Evolutionary conservation across 345 rosid species (phyloP), one percentile per base, ranked within the genome.

Genomic region (Crucihimalaya himalaica): DNA sequence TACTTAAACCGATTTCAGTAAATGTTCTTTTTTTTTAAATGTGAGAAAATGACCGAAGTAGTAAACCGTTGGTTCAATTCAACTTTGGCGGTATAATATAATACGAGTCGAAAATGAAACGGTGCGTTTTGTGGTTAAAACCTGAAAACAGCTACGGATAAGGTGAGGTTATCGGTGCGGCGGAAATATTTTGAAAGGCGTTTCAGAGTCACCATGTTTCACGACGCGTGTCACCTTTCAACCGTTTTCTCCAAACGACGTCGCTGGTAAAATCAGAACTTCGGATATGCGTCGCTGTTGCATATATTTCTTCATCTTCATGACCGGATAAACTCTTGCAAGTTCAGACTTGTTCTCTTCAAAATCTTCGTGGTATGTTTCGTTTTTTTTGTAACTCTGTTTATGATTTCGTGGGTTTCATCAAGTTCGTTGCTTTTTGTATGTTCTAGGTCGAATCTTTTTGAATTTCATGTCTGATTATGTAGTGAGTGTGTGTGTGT

Each of bases 121-220:
- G 79, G 1, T 14, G 74, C 52, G 65, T 68, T 76, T 75, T 40
- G 0, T 2, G 1, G 40, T 10, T 21, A 0, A 35, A 18, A 32
- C 2, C 4, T 19, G 8, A 3, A 21, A 75, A 61, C 74, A 56
- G 6, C 6, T 32, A 43, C 43, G 52, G 34, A 48, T 57, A 20
- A 16, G 28, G 3, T 31, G 20, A 50, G 68, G 12, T 9, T 10
- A 42, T 12, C 27, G 32, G 42, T 63, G 61, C 75, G 75, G 75
- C 66, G 16, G 53, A 15, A 56, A 51, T 59, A 51, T 76, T 52
- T 76, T 52, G 75, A 70, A 62, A 76, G 8, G 66, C 66, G 80
- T 55, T 70, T 76, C 37, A 27, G 34, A 35, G 71, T 59, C 75
- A 27, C 52, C 70, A 69, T 62, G 43, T 62, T 76, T 3, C 2